A percentile compares a stretch with the other conserved stretches of the same genome.
phyloP scores from a whole-genome alignment of 176 grass and related monocot genomes.

The Aegilops speltoides region DNA sequence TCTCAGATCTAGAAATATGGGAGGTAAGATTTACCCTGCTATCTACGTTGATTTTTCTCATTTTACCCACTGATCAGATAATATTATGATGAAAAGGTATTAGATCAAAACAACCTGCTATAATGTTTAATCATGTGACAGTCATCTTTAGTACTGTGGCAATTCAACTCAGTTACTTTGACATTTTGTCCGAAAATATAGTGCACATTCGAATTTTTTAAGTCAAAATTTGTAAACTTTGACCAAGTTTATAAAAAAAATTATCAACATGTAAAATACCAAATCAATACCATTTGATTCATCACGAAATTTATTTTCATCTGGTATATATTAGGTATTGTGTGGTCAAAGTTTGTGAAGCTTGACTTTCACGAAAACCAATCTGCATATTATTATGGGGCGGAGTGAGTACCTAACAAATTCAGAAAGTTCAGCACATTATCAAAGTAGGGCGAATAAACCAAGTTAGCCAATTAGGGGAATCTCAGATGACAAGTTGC shows the following conservation, averaged over 20 bases:
- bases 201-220: too few species aligned
- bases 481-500: not conserved
- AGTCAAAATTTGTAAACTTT: too few species aligned
- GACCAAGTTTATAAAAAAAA: too few species aligned
- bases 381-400: too few species aligned
- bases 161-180: not conserved
- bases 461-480: not conserved
- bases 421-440: not conserved
- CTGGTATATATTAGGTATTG: too few species aligned
- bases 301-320: too few species aligned
- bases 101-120: not conserved
- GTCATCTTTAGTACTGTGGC: not conserved
- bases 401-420: not conserved
- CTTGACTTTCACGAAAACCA: too few species aligned
- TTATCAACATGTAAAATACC: too few species aligned
- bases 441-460: not conserved
- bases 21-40: constrained; percentile 46
- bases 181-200: not conserved
- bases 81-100: not conserved
- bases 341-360: too few species aligned
- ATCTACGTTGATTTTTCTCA: not conserved
- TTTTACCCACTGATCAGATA: not conserved
- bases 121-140: not conserved
- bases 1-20: constrained; percentile 83
- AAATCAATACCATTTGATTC: too few species aligned